These are phyloP conservation scores for Sugiyamaella smithiae DNA, from an alignment of 805 yeast genomes.

Conservation along the genomic window DNA sequence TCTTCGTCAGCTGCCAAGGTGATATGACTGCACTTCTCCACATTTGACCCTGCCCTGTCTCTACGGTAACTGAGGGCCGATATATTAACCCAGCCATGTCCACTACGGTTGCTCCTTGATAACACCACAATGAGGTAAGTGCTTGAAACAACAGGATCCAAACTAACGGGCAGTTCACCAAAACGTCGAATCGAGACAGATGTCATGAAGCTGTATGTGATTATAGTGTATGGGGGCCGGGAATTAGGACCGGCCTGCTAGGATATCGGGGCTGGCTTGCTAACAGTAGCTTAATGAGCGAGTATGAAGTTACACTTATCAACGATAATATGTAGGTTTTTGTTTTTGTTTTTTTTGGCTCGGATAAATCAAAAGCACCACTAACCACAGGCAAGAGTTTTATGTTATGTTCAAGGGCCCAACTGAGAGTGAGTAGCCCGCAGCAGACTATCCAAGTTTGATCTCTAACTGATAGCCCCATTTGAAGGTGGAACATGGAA, in stretches of 20 bases:
- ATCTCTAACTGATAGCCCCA: slow-evolving; percentile 48
- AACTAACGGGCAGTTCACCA: slow-evolving; percentile 48
- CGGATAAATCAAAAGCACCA: not conserved
- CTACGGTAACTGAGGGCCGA: slow-evolving; percentile 2
- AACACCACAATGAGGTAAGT: slow-evolving; percentile 15
- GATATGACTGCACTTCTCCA: too few species aligned
- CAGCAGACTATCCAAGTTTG: not conserved
- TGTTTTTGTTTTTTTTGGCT: not conserved
- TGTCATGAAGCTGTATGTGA: slow-evolving; percentile 82
- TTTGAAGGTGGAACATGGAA: slow-evolving; percentile 90
- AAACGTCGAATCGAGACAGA: slow-evolving; percentile 87
- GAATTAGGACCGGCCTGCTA: not conserved
- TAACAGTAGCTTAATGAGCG: slow-evolving; percentile 81
- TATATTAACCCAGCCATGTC: slow-evolving; percentile 4
- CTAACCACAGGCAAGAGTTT: slow-evolving; percentile 63
- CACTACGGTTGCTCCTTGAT: slow-evolving; percentile 1
- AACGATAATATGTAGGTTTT: slow-evolving; percentile 60
- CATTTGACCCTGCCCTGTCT: slow-evolving; percentile 6
- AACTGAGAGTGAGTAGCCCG: slow-evolving; percentile 45
- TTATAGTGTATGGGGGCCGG: not conserved
- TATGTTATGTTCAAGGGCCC: slow-evolving; percentile 87
- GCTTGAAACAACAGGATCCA: not conserved
- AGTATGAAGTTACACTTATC: slow-evolving; percentile 78
- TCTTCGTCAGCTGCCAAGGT: too few species aligned
- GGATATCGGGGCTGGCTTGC: too few species aligned